Evolutionary conservation across 2,329 filamentous ascomycete species (phyloP).

Genomic region (Colletotrichum musae): DNA sequence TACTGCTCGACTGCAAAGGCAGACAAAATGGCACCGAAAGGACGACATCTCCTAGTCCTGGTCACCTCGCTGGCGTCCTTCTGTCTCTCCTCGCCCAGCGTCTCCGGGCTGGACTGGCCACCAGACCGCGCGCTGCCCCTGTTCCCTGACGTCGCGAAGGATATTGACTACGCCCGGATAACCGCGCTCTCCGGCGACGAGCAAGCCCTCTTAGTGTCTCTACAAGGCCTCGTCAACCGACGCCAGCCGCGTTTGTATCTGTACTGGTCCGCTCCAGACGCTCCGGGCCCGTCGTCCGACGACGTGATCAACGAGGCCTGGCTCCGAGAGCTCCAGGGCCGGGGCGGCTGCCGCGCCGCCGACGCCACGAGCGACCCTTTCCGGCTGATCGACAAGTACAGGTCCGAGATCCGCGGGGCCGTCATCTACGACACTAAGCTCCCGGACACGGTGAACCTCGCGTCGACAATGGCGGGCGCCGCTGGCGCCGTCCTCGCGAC

Average conservation of each 20-base stretch:
- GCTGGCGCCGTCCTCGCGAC: constrained; percentile 1
- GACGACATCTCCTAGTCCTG: too few relatives aligned
- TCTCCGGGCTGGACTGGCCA: constrained; percentile 17
- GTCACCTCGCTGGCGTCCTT: background rate
- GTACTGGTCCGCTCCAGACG: constrained; percentile 10
- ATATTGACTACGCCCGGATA: constrained; percentile 13
- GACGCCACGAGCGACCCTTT: constrained; percentile 3
- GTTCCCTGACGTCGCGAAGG: constrained; percentile 6
- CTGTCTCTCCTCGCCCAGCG: background rate
- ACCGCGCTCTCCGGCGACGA: constrained; percentile 12
- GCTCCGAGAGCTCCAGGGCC: constrained; percentile 4
- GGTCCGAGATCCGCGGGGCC: constrained; percentile 13
- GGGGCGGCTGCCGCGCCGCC: background rate
- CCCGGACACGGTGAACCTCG: constrained; percentile 25
- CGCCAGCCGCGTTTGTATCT: constrained; percentile 15
- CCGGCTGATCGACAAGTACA: constrained; percentile 21
- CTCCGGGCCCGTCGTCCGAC: background rate
- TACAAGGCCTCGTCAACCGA: constrained; percentile 23
- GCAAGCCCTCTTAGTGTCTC: constrained; percentile 10
- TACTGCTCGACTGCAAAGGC: too few relatives aligned
- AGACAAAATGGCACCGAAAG: too few relatives aligned
- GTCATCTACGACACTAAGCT: constrained; percentile 22
- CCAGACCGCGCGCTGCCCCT: constrained; percentile 8
- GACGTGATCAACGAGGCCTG: constrained; percentile 21
- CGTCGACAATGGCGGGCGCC: constrained; percentile 12